phyloP scores from a whole-genome alignment of 176 grass and related monocot species.

The Bromus sterilis region DNA sequence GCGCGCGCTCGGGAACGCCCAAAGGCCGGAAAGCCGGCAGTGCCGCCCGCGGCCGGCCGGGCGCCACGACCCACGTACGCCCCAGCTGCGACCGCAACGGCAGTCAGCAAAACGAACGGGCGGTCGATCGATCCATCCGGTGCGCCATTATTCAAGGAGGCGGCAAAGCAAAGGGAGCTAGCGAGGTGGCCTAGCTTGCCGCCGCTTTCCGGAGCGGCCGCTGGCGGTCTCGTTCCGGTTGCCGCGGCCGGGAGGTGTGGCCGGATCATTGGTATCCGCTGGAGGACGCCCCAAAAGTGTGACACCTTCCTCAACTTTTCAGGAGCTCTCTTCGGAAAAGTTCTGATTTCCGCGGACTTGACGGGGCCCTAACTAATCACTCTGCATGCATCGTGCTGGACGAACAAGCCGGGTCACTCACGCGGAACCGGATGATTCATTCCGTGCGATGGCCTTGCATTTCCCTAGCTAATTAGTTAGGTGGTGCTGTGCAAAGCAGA shows the following conservation, averaged over 20 bases:
- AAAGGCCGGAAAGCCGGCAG: constrained; percentile 48
- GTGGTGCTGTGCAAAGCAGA: constrained; percentile 41
- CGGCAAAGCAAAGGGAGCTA: constrained; percentile 54
- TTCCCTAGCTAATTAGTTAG: too few species aligned
- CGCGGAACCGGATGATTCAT: not conserved
- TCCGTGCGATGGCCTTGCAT: not conserved
- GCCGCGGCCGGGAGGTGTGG: constrained; percentile 31
- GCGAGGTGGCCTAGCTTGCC: constrained; percentile 52
- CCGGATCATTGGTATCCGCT: constrained; percentile 44
- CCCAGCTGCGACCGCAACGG: not conserved
- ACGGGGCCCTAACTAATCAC: too few species aligned
- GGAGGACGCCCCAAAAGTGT: constrained; percentile 66
- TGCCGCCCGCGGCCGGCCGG: constrained; percentile 1
- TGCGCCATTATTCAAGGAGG: constrained; percentile 37
- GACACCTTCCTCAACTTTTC: constrained; percentile 75
- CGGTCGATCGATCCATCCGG: not conserved
- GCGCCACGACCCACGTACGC: constrained; percentile 50
- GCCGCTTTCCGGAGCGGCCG: constrained; percentile 65
- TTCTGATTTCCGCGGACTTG: constrained; percentile 12
- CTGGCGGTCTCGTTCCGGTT: constrained; percentile 46
- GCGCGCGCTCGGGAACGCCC: constrained; percentile 54
- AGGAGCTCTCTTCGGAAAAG: constrained; percentile 22
- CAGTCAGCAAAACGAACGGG: not conserved
- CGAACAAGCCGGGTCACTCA: constrained; percentile 14
- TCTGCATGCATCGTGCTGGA: not conserved